These are phyloP conservation scores for Borovskyia barvae DNA, from an alignment of 208 protist genomes.

Conservation along the genomic window DNA sequence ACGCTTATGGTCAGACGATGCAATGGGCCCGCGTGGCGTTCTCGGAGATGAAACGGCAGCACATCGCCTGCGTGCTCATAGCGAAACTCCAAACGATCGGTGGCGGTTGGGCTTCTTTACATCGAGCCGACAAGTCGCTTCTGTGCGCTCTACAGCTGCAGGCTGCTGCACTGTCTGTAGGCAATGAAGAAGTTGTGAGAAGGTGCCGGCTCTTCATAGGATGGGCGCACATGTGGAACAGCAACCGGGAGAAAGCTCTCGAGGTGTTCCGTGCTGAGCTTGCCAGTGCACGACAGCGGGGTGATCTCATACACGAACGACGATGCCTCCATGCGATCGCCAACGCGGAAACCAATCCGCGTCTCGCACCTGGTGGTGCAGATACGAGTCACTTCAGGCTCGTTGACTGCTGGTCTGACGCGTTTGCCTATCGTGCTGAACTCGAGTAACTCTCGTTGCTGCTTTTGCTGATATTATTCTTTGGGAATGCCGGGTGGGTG, in stretches of 20 bases:
- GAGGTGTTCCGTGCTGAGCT: conserved; percentile 42
- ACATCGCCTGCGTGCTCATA: conserved; percentile 35
- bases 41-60: conserved; percentile 51
- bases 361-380: conserved; percentile 9
- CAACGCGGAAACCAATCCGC: conserved; percentile 37
- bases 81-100: conserved; percentile 66
- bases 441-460: no score
- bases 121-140: conserved; percentile 53
- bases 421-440: conserved; percentile 10
- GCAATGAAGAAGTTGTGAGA: conserved; percentile 37
- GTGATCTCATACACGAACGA: conserved; percentile 46
- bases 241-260: conserved; percentile 30
- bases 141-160: conserved; percentile 52
- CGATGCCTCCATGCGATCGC: conserved; percentile 57
- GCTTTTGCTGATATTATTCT: no score
- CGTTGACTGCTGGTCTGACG: conserved; percentile 30
- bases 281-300: conserved; percentile 15
- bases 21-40: conserved; percentile 41
- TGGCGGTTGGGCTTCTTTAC: conserved; percentile 77
- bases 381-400: conserved; percentile 25
- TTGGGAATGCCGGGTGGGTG: no score
- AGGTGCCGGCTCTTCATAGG: conserved; percentile 74
- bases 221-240: conserved; percentile 72
- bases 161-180: conserved; percentile 25
- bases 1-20: conserved; percentile 38